Evolutionary conservation across 148 eudicot species (phyloP).

Genomic region (Amaranthus palmeri): DNA sequence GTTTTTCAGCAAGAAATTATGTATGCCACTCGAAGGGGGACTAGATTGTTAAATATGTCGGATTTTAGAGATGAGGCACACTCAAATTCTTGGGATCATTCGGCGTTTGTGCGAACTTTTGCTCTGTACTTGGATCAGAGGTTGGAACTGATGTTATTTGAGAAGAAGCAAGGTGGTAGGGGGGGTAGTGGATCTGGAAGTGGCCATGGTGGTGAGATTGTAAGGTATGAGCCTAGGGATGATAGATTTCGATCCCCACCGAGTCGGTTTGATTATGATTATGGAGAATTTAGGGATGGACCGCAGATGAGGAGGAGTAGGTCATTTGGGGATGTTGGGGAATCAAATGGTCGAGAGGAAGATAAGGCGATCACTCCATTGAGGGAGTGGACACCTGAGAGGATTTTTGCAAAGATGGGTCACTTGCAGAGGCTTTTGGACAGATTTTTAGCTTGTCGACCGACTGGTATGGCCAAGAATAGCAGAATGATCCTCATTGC

Average conservation of each 20-base stretch:
- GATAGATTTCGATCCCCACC: constrained; percentile 76
- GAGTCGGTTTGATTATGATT: constrained; percentile 51
- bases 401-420: constrained; percentile 78
- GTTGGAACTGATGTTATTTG: constrained; percentile 67
- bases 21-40: constrained; percentile 80
- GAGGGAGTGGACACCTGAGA: constrained; percentile 78
- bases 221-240: constrained; percentile 53
- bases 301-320: constrained; percentile 66
- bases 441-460: constrained; percentile 75
- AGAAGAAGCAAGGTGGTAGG: constrained; percentile 51
- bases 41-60: constrained; percentile 76
- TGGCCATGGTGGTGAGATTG: constrained; percentile 51
- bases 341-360: constrained; percentile 39
- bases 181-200: constrained; percentile 28
- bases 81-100: constrained; percentile 89
- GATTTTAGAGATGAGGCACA: constrained; percentile 93
- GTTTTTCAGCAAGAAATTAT: constrained; percentile 70
- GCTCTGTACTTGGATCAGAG: constrained; percentile 81
- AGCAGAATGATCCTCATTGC: constrained; percentile 67
- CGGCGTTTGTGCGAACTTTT: constrained; percentile 81
- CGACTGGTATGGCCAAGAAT: constrained; percentile 78
- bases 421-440: constrained; percentile 86
- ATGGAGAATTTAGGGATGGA: constrained; percentile 54
- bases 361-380: constrained; percentile 62
- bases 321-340: constrained; percentile 76